Evolutionary conservation across 768 basidiomycete species (phyloP).

Genomic region (Paxillus involutus): DNA sequence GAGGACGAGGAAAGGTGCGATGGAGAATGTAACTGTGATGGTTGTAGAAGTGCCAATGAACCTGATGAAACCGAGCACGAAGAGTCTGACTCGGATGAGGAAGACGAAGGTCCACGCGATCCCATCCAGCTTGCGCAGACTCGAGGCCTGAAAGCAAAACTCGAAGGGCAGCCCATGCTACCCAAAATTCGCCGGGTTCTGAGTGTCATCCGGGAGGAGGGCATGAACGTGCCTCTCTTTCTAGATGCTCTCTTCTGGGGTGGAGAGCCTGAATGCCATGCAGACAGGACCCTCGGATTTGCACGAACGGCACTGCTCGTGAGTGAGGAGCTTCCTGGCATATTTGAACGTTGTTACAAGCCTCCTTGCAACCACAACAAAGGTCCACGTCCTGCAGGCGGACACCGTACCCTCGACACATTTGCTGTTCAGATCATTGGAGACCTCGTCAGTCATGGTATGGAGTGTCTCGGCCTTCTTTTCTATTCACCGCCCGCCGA

Average conservation of each 20-base stretch:
- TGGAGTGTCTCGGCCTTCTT: slow-evolving; percentile 2
- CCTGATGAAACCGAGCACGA: background rate
- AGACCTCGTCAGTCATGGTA: slow-evolving; percentile 12
- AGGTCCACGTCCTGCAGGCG: slow-evolving; percentile 15
- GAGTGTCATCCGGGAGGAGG: background rate
- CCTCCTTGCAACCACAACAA: slow-evolving; percentile 20
- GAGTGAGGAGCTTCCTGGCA: slow-evolving; percentile 19
- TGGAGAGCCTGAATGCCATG: background rate
- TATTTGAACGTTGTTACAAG: slow-evolving; percentile 23
- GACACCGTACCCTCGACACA: slow-evolving; percentile 9
- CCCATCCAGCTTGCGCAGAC: slow-evolving; percentile 1
- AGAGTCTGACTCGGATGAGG: background rate
- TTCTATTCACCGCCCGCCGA: slow-evolving; percentile 11
- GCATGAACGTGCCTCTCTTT: slow-evolving; percentile 1
- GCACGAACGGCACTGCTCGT: slow-evolving; percentile 14
- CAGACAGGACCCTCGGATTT: background rate
- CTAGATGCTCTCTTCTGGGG: slow-evolving; percentile 9
- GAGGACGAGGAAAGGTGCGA: background rate
- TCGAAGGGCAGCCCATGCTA: slow-evolving; percentile 8
- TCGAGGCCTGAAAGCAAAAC: background rate
- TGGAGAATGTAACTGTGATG: background rate
- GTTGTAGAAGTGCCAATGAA: background rate
- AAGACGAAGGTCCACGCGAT: background rate
- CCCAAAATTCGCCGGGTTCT: background rate
- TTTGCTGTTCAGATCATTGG: slow-evolving; percentile 10